Evolutionary conservation across 2,329 filamentous ascomycete species (phyloP), one percentile per base, ranked within the genome.

Genomic region (Claviceps pusilla): DNA sequence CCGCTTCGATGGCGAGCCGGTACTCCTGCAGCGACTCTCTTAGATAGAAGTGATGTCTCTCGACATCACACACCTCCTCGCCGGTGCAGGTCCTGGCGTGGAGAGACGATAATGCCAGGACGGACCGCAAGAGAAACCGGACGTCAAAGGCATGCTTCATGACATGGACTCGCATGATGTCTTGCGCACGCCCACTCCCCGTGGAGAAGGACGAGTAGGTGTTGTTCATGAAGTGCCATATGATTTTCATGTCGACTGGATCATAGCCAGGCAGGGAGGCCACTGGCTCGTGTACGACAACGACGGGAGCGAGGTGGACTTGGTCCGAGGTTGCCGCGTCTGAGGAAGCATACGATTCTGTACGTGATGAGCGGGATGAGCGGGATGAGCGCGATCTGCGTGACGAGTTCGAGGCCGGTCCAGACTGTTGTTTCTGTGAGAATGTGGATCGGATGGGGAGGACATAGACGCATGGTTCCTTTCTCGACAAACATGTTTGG

Each of bases 41-140:
- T n/a, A 75, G 71, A 61, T 79, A 79, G 7, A 59, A 54, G 9
- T 72, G 59, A 2, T 71, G 66, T 14, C 71, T 70, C 3, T 64
- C 61, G n/a, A 59, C 52, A 9, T 75, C 68, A 28, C 55, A 52
- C 28, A 56, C 12, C 24, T 56, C 51, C 31, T 56, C 48, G 55
- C 55, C 55, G 3, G 43, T 52, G 29, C 31, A 37, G 24, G 50
- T 41, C 28, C 14, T 51, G 43, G 51, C 51, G 57, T 79, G 75
- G 28, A 77, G 65, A 19, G 74, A 71, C 0, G 77, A 71, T 1
- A 79, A 66, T 11, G 70, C 76, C 56, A 80, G 71, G n/a, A 80
- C 57, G 7, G 71, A 73, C 58, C 79, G 68, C 74, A 80, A 76
- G 39, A 80, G 70, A 57, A 80, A 80, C 0, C 71, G 73, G n/a